Evolutionary conservation across 2,329 filamentous ascomycete species (phyloP).

Genomic region (Penicillium hesseltinei): DNA sequence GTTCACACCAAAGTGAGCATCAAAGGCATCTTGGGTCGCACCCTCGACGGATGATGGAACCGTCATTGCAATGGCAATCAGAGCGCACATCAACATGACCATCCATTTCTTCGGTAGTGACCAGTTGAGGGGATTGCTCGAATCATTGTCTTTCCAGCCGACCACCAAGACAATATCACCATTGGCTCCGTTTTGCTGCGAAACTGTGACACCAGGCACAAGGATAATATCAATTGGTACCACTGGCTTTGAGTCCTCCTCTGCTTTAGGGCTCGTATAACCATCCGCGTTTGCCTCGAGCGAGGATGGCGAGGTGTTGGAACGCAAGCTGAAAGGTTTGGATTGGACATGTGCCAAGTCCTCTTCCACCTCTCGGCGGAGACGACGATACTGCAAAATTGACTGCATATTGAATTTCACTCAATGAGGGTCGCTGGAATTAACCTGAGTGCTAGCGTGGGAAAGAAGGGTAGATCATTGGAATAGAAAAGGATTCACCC

Average conservation of each 20-base stretch:
- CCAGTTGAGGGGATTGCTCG: slow-evolving; percentile 13
- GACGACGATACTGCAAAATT: background rate
- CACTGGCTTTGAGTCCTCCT: background rate
- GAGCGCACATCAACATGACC: slow-evolving; percentile 12
- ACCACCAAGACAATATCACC: slow-evolving; percentile 1
- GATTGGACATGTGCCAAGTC: background rate
- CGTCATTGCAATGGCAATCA: slow-evolving; percentile 13
- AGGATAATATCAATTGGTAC: background rate
- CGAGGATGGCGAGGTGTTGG: background rate
- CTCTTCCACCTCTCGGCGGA: slow-evolving; percentile 3
- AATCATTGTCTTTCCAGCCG: slow-evolving; percentile 10
- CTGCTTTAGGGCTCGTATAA: background rate
- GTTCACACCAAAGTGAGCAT: slow-evolving; percentile 8
- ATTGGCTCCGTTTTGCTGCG: background rate
- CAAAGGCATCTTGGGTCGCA: slow-evolving; percentile 11
- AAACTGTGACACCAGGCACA: slow-evolving; percentile 1
- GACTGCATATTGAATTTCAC: slow-evolving; percentile 1
- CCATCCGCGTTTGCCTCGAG: background rate
- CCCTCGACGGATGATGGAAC: slow-evolving; percentile 13
- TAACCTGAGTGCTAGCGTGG: background rate
- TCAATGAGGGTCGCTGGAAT: background rate
- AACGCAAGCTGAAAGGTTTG: slow-evolving; percentile 3
- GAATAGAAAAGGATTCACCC: background rate
- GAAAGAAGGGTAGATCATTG: background rate
- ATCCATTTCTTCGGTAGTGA: slow-evolving; percentile 10